Evolutionary conservation across 371 early-diverging fungal genomes (phyloP).

Genomic region (Rhizopus stolonifer): DNA sequence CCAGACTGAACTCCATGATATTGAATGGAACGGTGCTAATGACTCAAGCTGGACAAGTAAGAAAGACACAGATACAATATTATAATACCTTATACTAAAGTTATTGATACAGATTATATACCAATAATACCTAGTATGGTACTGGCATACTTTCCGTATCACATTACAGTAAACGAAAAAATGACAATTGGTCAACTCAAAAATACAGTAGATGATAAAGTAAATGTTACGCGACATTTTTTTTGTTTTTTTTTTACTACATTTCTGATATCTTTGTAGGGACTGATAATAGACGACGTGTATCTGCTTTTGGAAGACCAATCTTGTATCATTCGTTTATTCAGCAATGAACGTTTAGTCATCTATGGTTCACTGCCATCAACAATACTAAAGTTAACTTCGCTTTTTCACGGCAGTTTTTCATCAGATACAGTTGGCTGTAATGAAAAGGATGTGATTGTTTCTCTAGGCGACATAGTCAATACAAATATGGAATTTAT

Average conservation of each 20-base stretch:
- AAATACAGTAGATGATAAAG: background rate
- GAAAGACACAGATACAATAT: background rate
- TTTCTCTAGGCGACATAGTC: background rate
- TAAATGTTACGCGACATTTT: background rate
- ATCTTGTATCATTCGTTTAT: slow-evolving; percentile 1
- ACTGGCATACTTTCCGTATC: slow-evolving; percentile 14
- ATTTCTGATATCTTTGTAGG: background rate
- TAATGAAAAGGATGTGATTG: background rate
- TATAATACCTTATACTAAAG: background rate
- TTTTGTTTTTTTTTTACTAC: background rate
- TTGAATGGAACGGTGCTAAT: slow-evolving; percentile 9
- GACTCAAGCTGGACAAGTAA: slow-evolving; percentile 12
- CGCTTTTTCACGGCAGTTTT: background rate
- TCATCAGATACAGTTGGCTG: background rate
- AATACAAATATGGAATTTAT: background rate
- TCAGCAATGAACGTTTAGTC: background rate
- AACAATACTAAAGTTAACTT: background rate
- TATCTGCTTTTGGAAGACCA: background rate
- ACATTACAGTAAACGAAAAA: background rate
- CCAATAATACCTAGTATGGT: background rate
- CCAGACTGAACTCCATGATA: background rate
- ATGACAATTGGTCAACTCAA: background rate
- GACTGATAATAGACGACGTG: background rate
- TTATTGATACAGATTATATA: background rate
- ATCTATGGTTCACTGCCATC: background rate